Evolutionary conservation across 495 filamentous ascomycete genomes (phyloP).

Genomic region (Aspergillus avenaceus): DNA sequence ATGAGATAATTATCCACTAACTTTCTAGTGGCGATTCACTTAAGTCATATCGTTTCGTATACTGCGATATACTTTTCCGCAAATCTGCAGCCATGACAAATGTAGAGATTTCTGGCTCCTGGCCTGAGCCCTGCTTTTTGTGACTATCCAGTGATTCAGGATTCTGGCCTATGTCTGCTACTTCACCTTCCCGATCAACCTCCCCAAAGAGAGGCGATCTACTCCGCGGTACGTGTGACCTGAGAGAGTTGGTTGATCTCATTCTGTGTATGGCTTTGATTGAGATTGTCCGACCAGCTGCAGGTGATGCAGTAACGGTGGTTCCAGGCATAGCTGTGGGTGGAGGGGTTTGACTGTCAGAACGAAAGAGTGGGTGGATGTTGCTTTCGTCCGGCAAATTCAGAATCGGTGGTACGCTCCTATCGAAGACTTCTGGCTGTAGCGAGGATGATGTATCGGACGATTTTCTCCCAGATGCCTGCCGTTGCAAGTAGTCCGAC

Average conservation of each 20-base stretch:
- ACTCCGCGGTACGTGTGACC: constrained; percentile 19
- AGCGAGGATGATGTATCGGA: constrained; percentile 19
- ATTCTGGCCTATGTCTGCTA: not conserved
- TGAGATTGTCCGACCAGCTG: constrained; percentile 63
- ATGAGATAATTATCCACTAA: not conserved
- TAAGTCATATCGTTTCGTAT: constrained; percentile 30
- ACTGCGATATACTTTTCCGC: constrained; percentile 19
- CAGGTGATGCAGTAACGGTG: constrained; percentile 64
- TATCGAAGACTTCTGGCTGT: constrained; percentile 14
- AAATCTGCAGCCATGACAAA: constrained; percentile 22
- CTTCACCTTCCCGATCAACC: constrained; percentile 7
- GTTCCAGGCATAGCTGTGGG: constrained; percentile 66
- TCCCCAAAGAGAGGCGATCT: constrained; percentile 23
- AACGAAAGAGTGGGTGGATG: constrained; percentile 83
- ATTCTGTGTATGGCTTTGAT: constrained; percentile 58
- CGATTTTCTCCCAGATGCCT: constrained; percentile 10
- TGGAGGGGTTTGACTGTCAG: constrained; percentile 66
- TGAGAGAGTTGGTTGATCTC: constrained; percentile 61
- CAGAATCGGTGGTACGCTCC: constrained; percentile 7
- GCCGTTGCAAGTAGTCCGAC: constrained; percentile 23
- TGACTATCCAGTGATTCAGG: not conserved
- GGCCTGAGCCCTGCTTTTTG: not conserved
- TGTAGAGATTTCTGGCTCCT: constrained; percentile 4
- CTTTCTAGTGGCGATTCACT: constrained; percentile 29
- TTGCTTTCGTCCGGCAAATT: constrained; percentile 55